These are phyloP conservation scores for Trametes maxima DNA, from an alignment of 768 basidiomycete genomes.

Conservation along the genomic window DNA sequence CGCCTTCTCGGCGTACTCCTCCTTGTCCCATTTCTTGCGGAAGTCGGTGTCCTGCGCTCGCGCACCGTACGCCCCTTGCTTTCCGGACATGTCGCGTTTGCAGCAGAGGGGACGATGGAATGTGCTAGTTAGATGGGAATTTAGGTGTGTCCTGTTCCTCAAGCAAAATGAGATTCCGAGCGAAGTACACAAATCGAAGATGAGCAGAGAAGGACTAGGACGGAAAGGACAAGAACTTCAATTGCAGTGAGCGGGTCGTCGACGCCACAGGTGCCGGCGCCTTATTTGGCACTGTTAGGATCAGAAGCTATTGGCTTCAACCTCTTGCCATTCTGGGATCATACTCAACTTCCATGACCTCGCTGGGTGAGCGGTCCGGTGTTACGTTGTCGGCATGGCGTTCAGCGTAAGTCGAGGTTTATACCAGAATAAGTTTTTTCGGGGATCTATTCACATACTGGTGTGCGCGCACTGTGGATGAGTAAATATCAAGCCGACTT, in stretches of 20 bases:
- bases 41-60: constrained; percentile 69
- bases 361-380: too few species aligned
- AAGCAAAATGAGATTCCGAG: neutral
- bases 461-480: too few species aligned
- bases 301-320: constrained; percentile 19
- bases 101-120: neutral
- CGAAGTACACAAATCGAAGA: neutral
- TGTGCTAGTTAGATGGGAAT: too few species aligned
- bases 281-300: constrained; percentile 10
- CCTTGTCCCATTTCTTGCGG: constrained; percentile 93
- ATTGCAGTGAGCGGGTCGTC: neutral
- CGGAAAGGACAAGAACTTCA: neutral
- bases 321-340: neutral
- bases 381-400: too few species aligned
- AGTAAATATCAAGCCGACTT: too few species aligned
- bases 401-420: too few species aligned
- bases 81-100: constrained; percentile 23
- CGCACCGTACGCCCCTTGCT: constrained; percentile 37
- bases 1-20: constrained; percentile 85
- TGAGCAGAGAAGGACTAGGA: neutral
- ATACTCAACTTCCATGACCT: neutral
- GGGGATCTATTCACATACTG: too few species aligned
- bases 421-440: too few species aligned
- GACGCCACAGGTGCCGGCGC: constrained; percentile 2
- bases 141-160: too few species aligned